These are phyloP conservation scores for Entoloma clypeatum DNA, from an alignment of 1,284 basidiomycete species.

Conservation along the genomic window DNA sequence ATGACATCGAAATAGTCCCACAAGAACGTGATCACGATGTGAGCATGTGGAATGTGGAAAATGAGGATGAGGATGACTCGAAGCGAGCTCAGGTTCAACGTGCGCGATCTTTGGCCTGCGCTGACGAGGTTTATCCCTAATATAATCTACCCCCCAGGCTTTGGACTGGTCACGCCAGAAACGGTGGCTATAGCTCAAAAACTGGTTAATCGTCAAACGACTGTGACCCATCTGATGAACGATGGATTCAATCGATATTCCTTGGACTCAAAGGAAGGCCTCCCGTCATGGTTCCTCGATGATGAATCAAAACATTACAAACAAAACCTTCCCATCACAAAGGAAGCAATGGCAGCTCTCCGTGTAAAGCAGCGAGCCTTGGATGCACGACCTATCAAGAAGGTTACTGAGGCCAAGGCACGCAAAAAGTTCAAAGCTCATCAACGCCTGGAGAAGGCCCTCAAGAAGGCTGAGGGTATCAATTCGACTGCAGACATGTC, in stretches of 20 bases:
- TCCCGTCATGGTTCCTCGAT: constrained; percentile 97
- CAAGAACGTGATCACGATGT: constrained; percentile 55
- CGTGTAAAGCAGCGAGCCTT: constrained; percentile 90
- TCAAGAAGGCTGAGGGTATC: constrained; percentile 96
- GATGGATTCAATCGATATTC: constrained; percentile 96
- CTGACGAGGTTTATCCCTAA: too few relatives aligned
- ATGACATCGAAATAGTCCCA: constrained; percentile 76
- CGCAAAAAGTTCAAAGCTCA: constrained; percentile 92
- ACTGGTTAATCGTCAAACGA: constrained; percentile 89
- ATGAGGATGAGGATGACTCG: constrained; percentile 73
- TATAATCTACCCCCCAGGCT: constrained; percentile 52
- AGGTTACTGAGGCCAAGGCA: constrained; percentile 97
- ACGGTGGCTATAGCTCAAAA: constrained; percentile 91
- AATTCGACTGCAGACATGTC: constrained; percentile 88
- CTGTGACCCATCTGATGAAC: constrained; percentile 87
- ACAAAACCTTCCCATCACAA: constrained; percentile 93
- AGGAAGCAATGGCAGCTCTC: constrained; percentile 88
- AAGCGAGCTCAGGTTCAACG: constrained; percentile 73
- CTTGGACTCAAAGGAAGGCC: constrained; percentile 85
- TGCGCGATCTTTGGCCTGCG: constrained; percentile 30
- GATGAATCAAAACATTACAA: constrained; percentile 95
- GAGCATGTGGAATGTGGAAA: constrained; percentile 80
- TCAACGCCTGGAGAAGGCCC: constrained; percentile 85
- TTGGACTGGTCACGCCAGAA: constrained; percentile 87
- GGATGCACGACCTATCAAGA: constrained; percentile 98